Evolutionary conservation across 1,284 basidiomycete genomes (phyloP).

Genomic region (Lentinula novae-zelandiae): DNA sequence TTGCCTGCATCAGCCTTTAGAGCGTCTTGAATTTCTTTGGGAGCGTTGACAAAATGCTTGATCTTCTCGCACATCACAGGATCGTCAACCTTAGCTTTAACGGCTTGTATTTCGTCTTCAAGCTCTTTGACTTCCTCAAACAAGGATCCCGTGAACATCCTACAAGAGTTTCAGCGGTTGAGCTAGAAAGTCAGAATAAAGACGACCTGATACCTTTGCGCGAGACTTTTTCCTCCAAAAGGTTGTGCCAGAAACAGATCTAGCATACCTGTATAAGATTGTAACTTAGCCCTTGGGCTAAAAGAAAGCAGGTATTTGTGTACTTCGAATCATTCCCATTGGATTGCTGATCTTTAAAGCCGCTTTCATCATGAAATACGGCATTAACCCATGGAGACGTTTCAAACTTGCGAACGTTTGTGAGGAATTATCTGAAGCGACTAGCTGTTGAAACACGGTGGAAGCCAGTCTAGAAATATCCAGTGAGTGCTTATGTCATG

Average conservation of each 20-base stretch:
- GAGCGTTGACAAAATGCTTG: slow-evolving; percentile 81
- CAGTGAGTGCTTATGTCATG: background rate
- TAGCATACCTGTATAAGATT: slow-evolving; percentile 52
- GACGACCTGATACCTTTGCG: slow-evolving; percentile 64
- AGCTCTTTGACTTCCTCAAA: slow-evolving; percentile 86
- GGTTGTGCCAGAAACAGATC: slow-evolving; percentile 98
- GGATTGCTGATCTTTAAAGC: slow-evolving; percentile 94
- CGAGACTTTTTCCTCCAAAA: slow-evolving; percentile 88
- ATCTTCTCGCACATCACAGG: slow-evolving; percentile 87
- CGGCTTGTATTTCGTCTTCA: slow-evolving; percentile 81
- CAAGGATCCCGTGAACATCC: slow-evolving; percentile 93
- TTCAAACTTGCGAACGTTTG: slow-evolving; percentile 88
- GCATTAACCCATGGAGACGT: slow-evolving; percentile 94
- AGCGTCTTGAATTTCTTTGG: slow-evolving; percentile 82
- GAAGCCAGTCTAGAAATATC: slow-evolving; percentile 68
- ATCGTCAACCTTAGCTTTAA: slow-evolving; percentile 88
- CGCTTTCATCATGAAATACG: slow-evolving; percentile 94
- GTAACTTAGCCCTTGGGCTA: too few species aligned
- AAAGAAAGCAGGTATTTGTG: too few species aligned
- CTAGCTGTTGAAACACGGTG: slow-evolving; percentile 92
- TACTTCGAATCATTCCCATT: slow-evolving; percentile 87
- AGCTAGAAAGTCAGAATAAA: background rate
- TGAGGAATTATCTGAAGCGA: slow-evolving; percentile 91
- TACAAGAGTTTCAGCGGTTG: slow-evolving; percentile 25
- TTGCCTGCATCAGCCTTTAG: slow-evolving; percentile 77